A percentile compares a stretch with the other conserved stretches of the same genome.
These are phyloP conservation scores for Firmiana major DNA, from an alignment of 345 rosid species.

Conservation along the genomic window DNA sequence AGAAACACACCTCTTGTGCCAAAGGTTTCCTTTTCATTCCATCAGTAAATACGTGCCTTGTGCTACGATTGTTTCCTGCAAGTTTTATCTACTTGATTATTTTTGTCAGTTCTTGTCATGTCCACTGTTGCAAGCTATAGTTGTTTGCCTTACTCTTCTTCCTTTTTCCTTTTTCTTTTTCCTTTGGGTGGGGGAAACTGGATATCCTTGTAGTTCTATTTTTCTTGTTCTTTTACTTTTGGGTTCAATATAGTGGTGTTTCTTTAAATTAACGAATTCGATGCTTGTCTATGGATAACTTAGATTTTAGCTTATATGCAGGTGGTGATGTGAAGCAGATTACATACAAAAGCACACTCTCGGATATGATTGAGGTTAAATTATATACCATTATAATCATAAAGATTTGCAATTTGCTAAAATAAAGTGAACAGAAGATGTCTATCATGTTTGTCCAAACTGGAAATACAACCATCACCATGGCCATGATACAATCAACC, in stretches of 20 bases:
- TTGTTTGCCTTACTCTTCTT: neutral
- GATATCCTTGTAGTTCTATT: neutral
- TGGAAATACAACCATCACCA: neutral
- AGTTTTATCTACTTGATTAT: slow-evolving; percentile 10
- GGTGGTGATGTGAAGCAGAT: slow-evolving; percentile 95
- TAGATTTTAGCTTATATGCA: slow-evolving; percentile 60
- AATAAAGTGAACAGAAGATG: neutral
- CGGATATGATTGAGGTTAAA: slow-evolving; percentile 86
- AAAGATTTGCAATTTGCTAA: neutral
- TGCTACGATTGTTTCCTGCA: slow-evolving; percentile 11
- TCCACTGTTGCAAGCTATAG: neutral
- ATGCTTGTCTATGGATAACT: slow-evolving; percentile 24
- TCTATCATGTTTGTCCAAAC: neutral
- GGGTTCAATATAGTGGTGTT: neutral
- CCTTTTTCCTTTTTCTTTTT: neutral
- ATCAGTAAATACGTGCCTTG: slow-evolving; percentile 8
- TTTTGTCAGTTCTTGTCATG: neutral
- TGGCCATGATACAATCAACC: neutral
- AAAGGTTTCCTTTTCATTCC: slow-evolving; percentile 47
- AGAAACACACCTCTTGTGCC: slow-evolving; percentile 69
- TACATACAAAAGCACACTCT: slow-evolving; percentile 51
- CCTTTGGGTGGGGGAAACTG: neutral
- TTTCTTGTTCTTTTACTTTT: neutral
- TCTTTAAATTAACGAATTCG: neutral
- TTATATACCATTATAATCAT: slow-evolving; percentile 17